Evolutionary conservation across 2,329 filamentous ascomycete genomes (phyloP).

Genomic region (Lecanicillium sp.): DNA sequence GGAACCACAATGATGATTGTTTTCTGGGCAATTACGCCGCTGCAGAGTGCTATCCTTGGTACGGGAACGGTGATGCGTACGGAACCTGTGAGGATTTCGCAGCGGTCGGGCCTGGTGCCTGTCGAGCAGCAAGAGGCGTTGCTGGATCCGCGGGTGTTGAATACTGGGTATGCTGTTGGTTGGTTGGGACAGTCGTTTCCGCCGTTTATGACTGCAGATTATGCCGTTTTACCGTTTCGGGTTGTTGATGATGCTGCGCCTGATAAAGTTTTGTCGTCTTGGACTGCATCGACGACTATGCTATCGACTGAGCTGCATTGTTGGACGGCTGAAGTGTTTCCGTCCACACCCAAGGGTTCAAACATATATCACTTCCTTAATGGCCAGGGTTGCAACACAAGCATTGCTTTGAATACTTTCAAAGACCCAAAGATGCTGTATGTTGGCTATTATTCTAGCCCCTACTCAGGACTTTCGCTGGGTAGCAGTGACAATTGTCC

Average conservation of each 20-base stretch:
- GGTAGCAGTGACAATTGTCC: background rate
- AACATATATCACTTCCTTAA: constrained; percentile 20
- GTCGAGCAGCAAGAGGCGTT: constrained; percentile 12
- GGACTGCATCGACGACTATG: constrained; percentile 20
- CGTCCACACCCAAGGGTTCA: background rate
- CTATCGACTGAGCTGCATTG: constrained; percentile 29
- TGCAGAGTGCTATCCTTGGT: constrained; percentile 47
- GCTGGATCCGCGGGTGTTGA: constrained; percentile 28
- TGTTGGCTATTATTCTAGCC: constrained; percentile 30
- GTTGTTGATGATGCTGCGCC: constrained; percentile 3
- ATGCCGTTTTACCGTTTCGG: constrained; percentile 34
- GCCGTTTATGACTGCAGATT: constrained; percentile 32
- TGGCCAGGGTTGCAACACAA: constrained; percentile 27
- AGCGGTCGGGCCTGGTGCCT: constrained; percentile 12
- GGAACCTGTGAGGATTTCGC: background rate
- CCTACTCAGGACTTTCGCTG: constrained; percentile 24
- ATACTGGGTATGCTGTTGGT: constrained; percentile 34
- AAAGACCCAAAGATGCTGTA: constrained; percentile 27
- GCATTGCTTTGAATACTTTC: constrained; percentile 6
- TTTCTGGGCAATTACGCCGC: constrained; percentile 45
- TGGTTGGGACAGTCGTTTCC: constrained; percentile 38
- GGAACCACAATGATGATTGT: constrained; percentile 40
- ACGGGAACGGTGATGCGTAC: constrained; percentile 20
- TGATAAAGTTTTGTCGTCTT: background rate
- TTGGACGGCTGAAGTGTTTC: constrained; percentile 19